These are phyloP conservation scores for Carex parvula DNA, from an alignment of 176 grass and related monocot genomes.

Conservation along the genomic window DNA sequence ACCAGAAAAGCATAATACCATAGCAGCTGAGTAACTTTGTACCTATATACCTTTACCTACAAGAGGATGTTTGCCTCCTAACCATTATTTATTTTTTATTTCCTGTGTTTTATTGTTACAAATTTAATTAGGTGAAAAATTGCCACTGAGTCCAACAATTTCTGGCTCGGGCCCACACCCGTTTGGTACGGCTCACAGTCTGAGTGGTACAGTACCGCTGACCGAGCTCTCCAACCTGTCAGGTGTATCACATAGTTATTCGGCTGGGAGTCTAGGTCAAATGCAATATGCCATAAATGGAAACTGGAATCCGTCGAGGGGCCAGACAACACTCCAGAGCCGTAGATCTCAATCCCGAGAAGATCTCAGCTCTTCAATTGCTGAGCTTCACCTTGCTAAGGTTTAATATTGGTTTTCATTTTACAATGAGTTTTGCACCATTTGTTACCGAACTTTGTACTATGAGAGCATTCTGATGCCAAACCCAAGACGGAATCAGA, in stretches of 20 bases:
- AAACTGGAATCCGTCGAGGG: constrained; percentile 51
- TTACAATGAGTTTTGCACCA: constrained; percentile 17
- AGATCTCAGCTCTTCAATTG: constrained; percentile 75
- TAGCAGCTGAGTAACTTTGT: neutral
- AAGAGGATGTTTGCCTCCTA: neutral
- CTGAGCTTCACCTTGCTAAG: constrained; percentile 72
- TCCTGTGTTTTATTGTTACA: constrained; percentile 8
- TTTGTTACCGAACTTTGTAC: constrained; percentile 20
- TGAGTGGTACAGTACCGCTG: constrained; percentile 66
- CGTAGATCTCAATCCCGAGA: constrained; percentile 92
- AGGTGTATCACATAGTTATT: constrained; percentile 81
- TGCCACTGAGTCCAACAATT: constrained; percentile 86
- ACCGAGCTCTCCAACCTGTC: constrained; percentile 67
- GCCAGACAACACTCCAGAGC: constrained; percentile 87
- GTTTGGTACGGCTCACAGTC: constrained; percentile 62
- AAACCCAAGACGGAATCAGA: neutral
- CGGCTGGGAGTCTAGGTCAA: constrained; percentile 90
- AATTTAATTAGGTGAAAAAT: constrained; percentile 43
- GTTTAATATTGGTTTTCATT: constrained; percentile 39
- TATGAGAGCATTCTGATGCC: neutral
- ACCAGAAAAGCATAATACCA: neutral
- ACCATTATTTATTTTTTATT: neutral
- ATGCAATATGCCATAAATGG: constrained; percentile 71
- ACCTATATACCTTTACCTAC: neutral
- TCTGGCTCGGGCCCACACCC: constrained; percentile 73